Conservation (phyloP, 495 filamentous ascomycete species). For the Lineolata rhizophorae region DNA sequence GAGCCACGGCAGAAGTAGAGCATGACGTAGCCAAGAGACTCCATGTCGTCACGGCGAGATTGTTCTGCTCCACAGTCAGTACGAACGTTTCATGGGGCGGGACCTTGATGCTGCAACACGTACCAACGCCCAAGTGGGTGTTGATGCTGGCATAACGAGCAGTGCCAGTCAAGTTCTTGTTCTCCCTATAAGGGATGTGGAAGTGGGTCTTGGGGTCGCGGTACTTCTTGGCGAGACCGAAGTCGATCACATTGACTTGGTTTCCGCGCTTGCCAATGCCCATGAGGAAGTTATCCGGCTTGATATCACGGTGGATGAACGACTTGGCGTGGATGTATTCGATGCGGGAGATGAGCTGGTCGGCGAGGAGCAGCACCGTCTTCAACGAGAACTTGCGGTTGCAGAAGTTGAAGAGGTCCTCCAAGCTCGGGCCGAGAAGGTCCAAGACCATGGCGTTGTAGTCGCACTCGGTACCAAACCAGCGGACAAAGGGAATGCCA, state of each 20-base stretch:
- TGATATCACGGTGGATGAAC: constrained; percentile 99
- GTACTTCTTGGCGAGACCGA: constrained; percentile 99
- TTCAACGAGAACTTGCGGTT: constrained; percentile 99
- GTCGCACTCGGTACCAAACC: constrained; percentile 99
- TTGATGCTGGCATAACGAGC: constrained; percentile 99
- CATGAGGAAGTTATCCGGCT: constrained; percentile 99
- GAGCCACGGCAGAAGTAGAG: constrained; percentile 99
- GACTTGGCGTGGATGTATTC: constrained; percentile 99
- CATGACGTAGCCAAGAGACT: constrained; percentile 98
- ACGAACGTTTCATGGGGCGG: constrained; percentile 1
- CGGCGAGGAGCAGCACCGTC: constrained; percentile 94
- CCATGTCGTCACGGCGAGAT: constrained; percentile 98
- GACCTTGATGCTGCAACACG: constrained; percentile 12
- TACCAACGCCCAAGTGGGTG: constrained; percentile 88
- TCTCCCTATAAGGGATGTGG: constrained; percentile 99
- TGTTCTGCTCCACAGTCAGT: constrained; percentile 43
- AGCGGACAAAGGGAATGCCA: constrained; percentile 96
- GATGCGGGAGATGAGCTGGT: constrained; percentile 97
- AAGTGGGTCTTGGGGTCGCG: constrained; percentile 99
- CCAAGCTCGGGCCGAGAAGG: constrained; percentile 86
- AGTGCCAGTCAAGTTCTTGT: constrained; percentile 99
- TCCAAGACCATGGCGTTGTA: constrained; percentile 99
- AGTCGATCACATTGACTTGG: constrained; percentile 99
- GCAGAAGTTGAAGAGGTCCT: constrained; percentile 99
- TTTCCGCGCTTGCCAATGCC: constrained; percentile 99